Evolutionary conservation across 345 rosid genomes (phyloP).

Genomic region (Brassica carinata): DNA sequence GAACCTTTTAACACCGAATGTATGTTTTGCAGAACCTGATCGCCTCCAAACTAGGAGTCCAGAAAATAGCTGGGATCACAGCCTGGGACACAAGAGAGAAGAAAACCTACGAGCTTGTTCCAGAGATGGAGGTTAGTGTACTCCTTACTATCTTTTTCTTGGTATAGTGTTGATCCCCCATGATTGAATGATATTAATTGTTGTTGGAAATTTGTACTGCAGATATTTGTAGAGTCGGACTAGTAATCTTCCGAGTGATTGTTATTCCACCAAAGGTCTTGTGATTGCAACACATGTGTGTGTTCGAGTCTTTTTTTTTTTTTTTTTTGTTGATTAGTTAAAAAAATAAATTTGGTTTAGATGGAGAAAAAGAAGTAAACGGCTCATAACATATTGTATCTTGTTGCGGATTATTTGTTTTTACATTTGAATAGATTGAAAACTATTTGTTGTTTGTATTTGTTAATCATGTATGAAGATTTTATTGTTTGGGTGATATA

Average conservation of each 20-base stretch:
- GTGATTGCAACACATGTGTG: conserved; percentile 37
- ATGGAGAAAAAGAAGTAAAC: background rate
- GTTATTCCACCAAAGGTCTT: conserved; percentile 30
- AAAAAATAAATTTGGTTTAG: conserved; percentile 4
- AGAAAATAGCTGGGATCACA: conserved; percentile 72
- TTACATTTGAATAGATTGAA: background rate
- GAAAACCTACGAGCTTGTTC: conserved; percentile 63
- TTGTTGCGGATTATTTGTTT: conserved; percentile 12
- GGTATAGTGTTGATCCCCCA: background rate
- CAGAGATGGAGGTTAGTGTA: conserved; percentile 81
- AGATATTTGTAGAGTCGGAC: conserved; percentile 37
- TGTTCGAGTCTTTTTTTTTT: conserved; percentile 1
- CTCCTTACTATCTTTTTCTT: background rate
- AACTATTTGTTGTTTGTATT: conserved; percentile 7
- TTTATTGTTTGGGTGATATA: background rate
- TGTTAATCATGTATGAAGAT: background rate
- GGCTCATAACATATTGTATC: conserved; percentile 2
- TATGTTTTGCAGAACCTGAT: conserved; percentile 65
- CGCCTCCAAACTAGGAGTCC: conserved; percentile 85
- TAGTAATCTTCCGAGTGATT: conserved; percentile 11
- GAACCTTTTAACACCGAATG: background rate
- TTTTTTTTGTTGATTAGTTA: conserved; percentile 11
- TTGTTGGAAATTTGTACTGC: conserved; percentile 19
- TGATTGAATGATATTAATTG: background rate
- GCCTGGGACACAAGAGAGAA: conserved; percentile 71